These are phyloP conservation scores for Cnidoscolus chayamansa DNA, from an alignment of 441 rosid species.

Conservation along the genomic window DNA sequence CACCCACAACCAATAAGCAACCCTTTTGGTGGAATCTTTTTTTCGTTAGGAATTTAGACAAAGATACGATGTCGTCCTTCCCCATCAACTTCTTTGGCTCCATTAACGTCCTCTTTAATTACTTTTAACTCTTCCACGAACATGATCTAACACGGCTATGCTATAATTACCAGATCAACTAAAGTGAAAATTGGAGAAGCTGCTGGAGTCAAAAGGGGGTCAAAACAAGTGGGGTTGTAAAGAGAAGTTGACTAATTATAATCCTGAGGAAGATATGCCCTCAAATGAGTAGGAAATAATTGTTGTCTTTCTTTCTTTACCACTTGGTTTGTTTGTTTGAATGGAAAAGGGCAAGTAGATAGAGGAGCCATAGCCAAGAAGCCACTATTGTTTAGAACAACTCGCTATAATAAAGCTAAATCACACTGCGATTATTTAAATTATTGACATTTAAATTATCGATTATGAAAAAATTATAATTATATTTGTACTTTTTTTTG, in stretches of 20 bases:
- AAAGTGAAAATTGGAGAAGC: constrained; percentile 5
- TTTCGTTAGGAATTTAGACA: background rate
- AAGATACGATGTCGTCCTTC: constrained; percentile 19
- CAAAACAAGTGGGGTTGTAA: constrained; percentile 33
- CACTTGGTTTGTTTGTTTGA: constrained; percentile 29
- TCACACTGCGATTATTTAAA: too few species aligned
- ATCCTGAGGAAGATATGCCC: constrained; percentile 27
- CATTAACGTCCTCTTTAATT: background rate
- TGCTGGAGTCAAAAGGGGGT: constrained; percentile 33
- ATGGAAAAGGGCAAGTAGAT: background rate
- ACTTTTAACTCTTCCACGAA: background rate
- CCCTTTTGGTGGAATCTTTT: constrained; percentile 24
- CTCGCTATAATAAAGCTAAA: too few species aligned
- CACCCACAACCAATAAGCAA: constrained; percentile 10
- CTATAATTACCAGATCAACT: constrained; percentile 9
- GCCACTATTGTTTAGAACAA: constrained; percentile 14
- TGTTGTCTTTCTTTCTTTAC: constrained; percentile 20
- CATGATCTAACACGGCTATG: constrained; percentile 7
- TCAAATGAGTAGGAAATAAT: constrained; percentile 57
- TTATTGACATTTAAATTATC: too few species aligned
- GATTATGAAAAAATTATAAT: too few species aligned
- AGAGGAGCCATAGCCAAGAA: background rate
- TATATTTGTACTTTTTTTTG: too few species aligned
- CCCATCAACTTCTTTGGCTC: constrained; percentile 16
- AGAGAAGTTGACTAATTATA: constrained; percentile 35